A percentile compares a stretch with the other conserved stretches of the same genome.
Evolutionary conservation across 2,329 filamentous ascomycete genomes (phyloP).

Genomic region (Fusarium pseudoanthophilum): DNA sequence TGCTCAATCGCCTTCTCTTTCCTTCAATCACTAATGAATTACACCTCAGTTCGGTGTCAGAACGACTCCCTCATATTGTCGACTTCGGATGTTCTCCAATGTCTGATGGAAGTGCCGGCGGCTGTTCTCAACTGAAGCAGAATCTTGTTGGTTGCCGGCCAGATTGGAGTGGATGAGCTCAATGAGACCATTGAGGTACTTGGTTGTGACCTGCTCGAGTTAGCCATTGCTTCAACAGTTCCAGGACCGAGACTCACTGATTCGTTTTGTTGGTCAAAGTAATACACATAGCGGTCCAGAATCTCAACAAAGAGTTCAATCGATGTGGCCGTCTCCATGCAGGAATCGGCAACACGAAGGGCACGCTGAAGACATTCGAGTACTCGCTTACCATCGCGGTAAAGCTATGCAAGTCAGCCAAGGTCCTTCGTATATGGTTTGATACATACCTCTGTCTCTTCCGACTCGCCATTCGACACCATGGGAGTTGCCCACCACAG

Average conservation of each 20-base stretch:
- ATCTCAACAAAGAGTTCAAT: conserved; percentile 99
- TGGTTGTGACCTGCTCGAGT: conserved; percentile 77
- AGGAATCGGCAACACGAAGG: conserved; percentile 94
- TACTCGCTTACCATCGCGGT: conserved; percentile 96
- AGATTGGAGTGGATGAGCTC: conserved; percentile 98
- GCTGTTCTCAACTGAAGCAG: conserved; percentile 85
- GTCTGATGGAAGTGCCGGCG: conserved; percentile 95
- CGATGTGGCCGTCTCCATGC: conserved; percentile 97
- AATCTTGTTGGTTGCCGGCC: conserved; percentile 83
- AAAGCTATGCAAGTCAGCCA: conserved; percentile 70
- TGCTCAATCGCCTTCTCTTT: conserved; percentile 22
- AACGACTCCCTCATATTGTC: conserved; percentile 93
- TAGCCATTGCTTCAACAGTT: conserved; percentile 7
- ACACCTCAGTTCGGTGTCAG: conserved; percentile 64
- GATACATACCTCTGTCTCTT: conserved; percentile 77
- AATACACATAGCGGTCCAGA: conserved; percentile 97
- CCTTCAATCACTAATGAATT: background rate
- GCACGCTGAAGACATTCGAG: conserved; percentile 96
- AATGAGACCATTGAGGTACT: conserved; percentile 97
- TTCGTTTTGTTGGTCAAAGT: conserved; percentile 99
- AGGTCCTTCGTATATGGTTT: background rate
- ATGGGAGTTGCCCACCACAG: conserved; percentile 97
- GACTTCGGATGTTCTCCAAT: conserved; percentile 88
- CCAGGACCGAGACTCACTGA: conserved; percentile 65
- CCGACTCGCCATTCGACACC: conserved; percentile 78